A percentile compares a stretch with the other conserved stretches of the same genome.
These are phyloP conservation scores for Ogataea methylovora DNA, from an alignment of 805 yeast species.

Conservation along the genomic window DNA sequence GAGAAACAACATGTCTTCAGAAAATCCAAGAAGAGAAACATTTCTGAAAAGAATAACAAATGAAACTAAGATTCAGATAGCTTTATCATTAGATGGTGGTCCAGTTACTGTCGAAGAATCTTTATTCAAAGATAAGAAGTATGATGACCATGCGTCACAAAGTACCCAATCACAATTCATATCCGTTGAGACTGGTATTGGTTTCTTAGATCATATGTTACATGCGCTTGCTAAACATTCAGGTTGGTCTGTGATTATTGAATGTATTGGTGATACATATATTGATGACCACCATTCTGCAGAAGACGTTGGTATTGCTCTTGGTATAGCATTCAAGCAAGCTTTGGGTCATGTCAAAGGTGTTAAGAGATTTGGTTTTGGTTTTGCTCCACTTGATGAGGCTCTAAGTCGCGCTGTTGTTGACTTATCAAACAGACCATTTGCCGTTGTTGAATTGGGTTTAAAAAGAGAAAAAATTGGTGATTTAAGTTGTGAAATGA, in stretches of 20 bases:
- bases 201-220: conserved; percentile 94
- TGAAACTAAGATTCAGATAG: conserved; percentile 89
- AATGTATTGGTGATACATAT: conserved; percentile 89
- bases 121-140: conserved; percentile 33
- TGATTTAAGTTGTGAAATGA: conserved; percentile 89
- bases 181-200: conserved; percentile 83
- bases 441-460: conserved; percentile 82
- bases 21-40: conserved; percentile 27
- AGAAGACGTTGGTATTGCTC: conserved; percentile 90
- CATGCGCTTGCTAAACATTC: conserved; percentile 96
- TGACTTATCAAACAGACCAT: conserved; percentile 90
- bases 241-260: conserved; percentile 89
- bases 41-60: conserved; percentile 68
- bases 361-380: conserved; percentile 86
- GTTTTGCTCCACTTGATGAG: conserved; percentile 94
- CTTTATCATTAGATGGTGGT: conserved; percentile 83
- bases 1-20: neutral
- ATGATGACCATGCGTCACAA: conserved; percentile 56
- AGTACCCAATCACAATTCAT: conserved; percentile 65
- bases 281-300: conserved; percentile 97
- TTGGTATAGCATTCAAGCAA: conserved; percentile 82
- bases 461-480: conserved; percentile 91
- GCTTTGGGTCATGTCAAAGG: conserved; percentile 90
- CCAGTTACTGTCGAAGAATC: conserved; percentile 54
- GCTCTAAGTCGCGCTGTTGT: conserved; percentile 95